phyloP scores from a whole-genome alignment of 805 yeast genomes.

The Candida nitratophila region DNA sequence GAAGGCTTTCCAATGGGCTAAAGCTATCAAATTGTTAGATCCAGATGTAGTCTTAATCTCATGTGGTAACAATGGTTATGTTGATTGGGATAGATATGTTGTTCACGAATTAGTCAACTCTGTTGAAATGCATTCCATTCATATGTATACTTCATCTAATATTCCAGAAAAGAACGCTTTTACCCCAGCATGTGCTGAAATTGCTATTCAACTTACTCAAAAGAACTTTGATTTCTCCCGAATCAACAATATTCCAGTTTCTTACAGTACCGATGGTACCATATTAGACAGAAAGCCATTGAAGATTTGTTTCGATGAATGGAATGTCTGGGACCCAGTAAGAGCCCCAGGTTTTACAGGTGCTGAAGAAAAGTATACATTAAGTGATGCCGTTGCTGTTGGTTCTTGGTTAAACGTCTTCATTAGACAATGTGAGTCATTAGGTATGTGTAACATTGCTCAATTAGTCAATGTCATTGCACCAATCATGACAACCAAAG shows the following conservation, averaged over 20 bases:
- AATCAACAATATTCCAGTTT: conserved; percentile 10
- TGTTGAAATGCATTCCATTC: conserved; percentile 27
- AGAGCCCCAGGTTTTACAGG: conserved; percentile 25
- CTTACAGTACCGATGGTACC: conserved; percentile 7
- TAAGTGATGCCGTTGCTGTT: conserved; percentile 27
- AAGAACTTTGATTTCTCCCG: conserved; percentile 23
- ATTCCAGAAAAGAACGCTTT: conserved; percentile 22
- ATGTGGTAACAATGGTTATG: conserved; percentile 26
- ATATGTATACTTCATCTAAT: conserved; percentile 21
- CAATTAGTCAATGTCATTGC: conserved; percentile 30
- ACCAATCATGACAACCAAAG: conserved; percentile 25
- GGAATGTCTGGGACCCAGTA: conserved; percentile 30
- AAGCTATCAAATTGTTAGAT: conserved; percentile 26
- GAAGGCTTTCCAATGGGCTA: conserved; percentile 28
- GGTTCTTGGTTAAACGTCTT: conserved; percentile 29
- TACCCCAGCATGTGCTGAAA: conserved; percentile 26
- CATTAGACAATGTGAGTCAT: conserved; percentile 21
- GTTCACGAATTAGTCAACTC: conserved; percentile 18
- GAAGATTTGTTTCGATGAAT: conserved; percentile 27
- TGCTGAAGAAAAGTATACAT: conserved; percentile 25
- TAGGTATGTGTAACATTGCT: conserved; percentile 29
- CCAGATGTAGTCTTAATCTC: conserved; percentile 20
- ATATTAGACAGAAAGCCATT: conserved; percentile 8
- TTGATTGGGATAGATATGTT: conserved; percentile 24
- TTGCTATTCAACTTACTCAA: conserved; percentile 23